These are phyloP conservation scores for Metschnikowia noctiluminum DNA, from an alignment of 805 yeast species.

Conservation along the genomic window DNA sequence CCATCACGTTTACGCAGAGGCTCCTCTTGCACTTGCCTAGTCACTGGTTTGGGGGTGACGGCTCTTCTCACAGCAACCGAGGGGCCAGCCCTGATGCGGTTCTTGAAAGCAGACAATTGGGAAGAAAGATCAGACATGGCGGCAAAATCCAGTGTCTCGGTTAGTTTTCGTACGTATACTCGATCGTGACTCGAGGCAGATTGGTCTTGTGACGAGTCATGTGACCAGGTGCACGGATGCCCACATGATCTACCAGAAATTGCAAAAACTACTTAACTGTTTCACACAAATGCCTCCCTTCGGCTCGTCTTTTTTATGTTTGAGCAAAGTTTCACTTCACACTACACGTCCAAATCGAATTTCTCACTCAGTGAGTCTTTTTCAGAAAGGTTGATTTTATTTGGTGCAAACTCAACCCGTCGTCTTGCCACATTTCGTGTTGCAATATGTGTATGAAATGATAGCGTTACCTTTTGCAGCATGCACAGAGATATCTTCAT, in stretches of 20 bases:
- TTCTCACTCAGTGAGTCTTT: too few species aligned
- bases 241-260: background rate
- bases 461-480: too few species aligned
- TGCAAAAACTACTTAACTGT: too few species aligned
- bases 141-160: slow-evolving; percentile 14
- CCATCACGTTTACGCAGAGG: slow-evolving; percentile 14
- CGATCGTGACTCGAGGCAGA: background rate
- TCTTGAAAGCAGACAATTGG: slow-evolving; percentile 45
- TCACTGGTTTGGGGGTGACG: slow-evolving; percentile 23
- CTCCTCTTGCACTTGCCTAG: slow-evolving; percentile 9
- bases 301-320: too few species aligned
- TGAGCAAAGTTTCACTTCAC: too few species aligned
- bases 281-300: too few species aligned
- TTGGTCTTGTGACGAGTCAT: background rate
- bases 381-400: too few species aligned
- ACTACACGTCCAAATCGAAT: too few species aligned
- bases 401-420: too few species aligned
- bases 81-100: slow-evolving; percentile 43
- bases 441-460: too few species aligned
- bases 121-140: slow-evolving; percentile 37
- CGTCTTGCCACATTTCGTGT: too few species aligned
- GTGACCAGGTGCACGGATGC: background rate
- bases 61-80: slow-evolving; percentile 30
- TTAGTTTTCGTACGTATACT: slow-evolving; percentile 15
- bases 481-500: too few species aligned